Base-by-base conservation (phyloP, 2,329 filamentous ascomycete species). In the Fusarium gaditjirri region DNA sequence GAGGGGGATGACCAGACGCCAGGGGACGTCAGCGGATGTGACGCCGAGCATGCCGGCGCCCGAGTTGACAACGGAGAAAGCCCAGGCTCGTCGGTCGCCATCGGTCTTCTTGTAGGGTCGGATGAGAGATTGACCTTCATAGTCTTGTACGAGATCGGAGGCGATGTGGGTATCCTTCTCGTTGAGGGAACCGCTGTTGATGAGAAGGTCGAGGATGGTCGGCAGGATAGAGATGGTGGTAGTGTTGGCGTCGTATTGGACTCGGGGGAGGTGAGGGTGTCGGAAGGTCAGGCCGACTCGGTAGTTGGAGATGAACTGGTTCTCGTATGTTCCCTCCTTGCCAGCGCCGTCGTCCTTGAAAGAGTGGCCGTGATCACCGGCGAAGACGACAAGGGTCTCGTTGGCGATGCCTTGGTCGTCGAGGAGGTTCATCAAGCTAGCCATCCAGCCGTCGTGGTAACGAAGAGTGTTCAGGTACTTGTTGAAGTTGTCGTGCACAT, bases 101-200 rank as follows among this genome's bases (percentile, higher is more conserved):
- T 76, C 71, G 2, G 66, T 66, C 35, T 64, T 74, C 53, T 71
- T 74, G 25, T 78, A 72, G 0, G 77, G 75, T 12, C 80, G 79
- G 41, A 82, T 77, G 13, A 82, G 73, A 7, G 79, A 81, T 49
- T 81, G 78, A 6, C 80, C 80, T 50, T 81, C 80, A 47, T 81
- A 81, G 59, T 80, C 80, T 25, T 76, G 65, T 6, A 76, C 61
- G 13, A 81, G 73, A 35, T 80, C 78, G 4, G 59, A 66, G 2
- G 78, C 78, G 19, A 78, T 76, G 8, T 61, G 47, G 21, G 62
- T 72, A 23, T 78, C 76, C 42, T 72, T 70, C 8, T 72, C 59
- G 59, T 75, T 75, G 35, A 81, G 78, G 13, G 80, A 81, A 16
- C 75, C 76, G 12, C 76, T 80, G 59, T 80, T 77, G 41, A 79